These are phyloP conservation scores for Pelargonium cotyledonis DNA, from an alignment of 441 rosid genomes.

Conservation along the genomic window DNA sequence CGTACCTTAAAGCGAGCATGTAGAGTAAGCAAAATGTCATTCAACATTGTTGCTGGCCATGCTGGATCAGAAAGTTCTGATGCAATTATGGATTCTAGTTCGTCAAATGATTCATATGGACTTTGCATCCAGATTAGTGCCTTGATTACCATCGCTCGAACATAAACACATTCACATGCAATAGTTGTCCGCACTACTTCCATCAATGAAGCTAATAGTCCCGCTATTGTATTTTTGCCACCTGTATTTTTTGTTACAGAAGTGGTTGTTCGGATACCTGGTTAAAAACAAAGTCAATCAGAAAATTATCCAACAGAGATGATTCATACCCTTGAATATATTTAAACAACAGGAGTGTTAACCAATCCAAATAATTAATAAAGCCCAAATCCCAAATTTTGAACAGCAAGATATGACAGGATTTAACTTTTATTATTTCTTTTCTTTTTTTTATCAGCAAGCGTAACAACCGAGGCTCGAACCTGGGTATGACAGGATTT, in stretches of 20 bases:
- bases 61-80: slow-evolving; percentile 99
- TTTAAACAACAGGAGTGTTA: not conserved
- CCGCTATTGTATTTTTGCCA: slow-evolving; percentile 83
- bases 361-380: not conserved
- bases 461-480: no score
- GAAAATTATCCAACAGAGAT: not conserved
- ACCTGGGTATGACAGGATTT: no score
- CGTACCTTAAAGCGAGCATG: slow-evolving; percentile 99
- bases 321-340: not conserved
- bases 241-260: slow-evolving; percentile 63
- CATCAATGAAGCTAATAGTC: slow-evolving; percentile 89
- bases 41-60: slow-evolving; percentile 91
- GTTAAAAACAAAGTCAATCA: slow-evolving; percentile 16
- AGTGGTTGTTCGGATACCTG: slow-evolving; percentile 62
- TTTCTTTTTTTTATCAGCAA: no score
- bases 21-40: slow-evolving; percentile 91
- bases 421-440: not conserved
- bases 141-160: slow-evolving; percentile 97
- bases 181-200: slow-evolving; percentile 99
- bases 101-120: slow-evolving; percentile 92
- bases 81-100: slow-evolving; percentile 89
- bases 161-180: slow-evolving; percentile 98
- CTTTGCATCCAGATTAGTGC: slow-evolving; percentile 99
- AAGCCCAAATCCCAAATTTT: not conserved
- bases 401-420: not conserved